Base-by-base conservation (phyloP, 441 rosid species). In the Rhodomyrtus psidioides region DNA sequence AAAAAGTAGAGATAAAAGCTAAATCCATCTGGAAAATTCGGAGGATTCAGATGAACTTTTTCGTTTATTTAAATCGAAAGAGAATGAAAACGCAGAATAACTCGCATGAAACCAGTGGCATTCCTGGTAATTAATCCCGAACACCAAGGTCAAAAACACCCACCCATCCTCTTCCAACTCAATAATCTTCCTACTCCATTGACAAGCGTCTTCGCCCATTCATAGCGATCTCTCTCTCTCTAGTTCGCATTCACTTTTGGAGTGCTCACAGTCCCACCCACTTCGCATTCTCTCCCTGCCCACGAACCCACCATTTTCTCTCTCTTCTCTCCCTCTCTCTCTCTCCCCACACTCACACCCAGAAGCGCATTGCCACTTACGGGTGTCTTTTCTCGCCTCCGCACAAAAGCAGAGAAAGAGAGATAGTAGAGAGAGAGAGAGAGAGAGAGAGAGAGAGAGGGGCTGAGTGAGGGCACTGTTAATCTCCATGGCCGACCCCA, bases 401-500 rank as follows among this genome's bases (percentile, higher is more conserved):
- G 4, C 49, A 3, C 46, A 6, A 59, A 70, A 62, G 75, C 49
- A 70, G 58, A n/a, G 27, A 9, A 16, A n/a, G 53, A 12, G 46
- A 24, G 70, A 27, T 16, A 44, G 15, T 17, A 6, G 57, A 54
- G 57, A 54, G 55, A 57, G 23, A 30, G 12, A 51, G n/a, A 17
- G 49, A 49, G 55, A 21, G 59, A 19, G 57, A n/a, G 12, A 7
- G 27, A 42, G 28, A 28, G 39, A 2, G 17, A 14, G 19, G 6
- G 65, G n/a, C 76, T 6, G 24, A 34, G 30, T 19, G 76, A 55
- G 58, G 4, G 81, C 55, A 6, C 39, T 26, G 65, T 24, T 30
- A 9, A 44, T 60, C 49, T 88, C 86, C 81, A 93, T 93, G 93
- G 94, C 95, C 79, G 95, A 93, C 62, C 84, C 93, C 83, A 79